Percentiles rank a stretch among this genome's conserved stretches.
Conservation (phyloP, 208 protist genomes). For the Angomonas deanei region DNA sequence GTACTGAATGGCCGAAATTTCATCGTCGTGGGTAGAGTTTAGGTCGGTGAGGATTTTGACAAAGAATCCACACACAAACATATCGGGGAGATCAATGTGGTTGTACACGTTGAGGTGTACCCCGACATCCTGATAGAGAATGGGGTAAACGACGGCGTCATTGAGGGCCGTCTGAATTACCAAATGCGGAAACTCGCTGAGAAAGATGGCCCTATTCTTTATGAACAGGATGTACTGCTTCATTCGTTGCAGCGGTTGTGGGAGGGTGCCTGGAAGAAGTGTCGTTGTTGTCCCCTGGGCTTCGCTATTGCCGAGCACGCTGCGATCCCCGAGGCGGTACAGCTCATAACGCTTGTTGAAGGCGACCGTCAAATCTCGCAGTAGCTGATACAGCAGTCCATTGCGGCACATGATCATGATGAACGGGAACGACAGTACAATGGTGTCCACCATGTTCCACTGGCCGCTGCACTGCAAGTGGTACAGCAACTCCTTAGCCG, state of each 20-base stretch:
- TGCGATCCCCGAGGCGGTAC: slow-evolving; percentile 34
- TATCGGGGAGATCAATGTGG: background rate
- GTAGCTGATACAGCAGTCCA: slow-evolving; percentile 46
- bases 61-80: background rate
- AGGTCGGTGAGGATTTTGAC: background rate
- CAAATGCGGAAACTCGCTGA: background rate
- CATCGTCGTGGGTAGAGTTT: background rate
- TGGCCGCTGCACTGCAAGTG: slow-evolving; percentile 26
- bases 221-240: slow-evolving; percentile 9
- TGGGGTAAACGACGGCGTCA: background rate
- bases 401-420: slow-evolving; percentile 54
- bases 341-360: slow-evolving; percentile 64
- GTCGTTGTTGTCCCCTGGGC: background rate
- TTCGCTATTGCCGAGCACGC: background rate
- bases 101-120: background rate
- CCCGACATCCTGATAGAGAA: background rate
- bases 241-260: slow-evolving; percentile 1
- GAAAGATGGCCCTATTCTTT: background rate
- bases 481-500: slow-evolving; percentile 68
- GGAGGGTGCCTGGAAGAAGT: background rate
- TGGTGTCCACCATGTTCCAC: slow-evolving; percentile 45
- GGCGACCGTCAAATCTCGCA: slow-evolving; percentile 60
- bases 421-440: slow-evolving; percentile 57
- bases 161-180: background rate
- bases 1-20: background rate